A percentile compares a stretch with the other conserved stretches of the same genome.
Conservation (phyloP, 1,284 basidiomycete species). For the Leccinum solheimii region DNA sequence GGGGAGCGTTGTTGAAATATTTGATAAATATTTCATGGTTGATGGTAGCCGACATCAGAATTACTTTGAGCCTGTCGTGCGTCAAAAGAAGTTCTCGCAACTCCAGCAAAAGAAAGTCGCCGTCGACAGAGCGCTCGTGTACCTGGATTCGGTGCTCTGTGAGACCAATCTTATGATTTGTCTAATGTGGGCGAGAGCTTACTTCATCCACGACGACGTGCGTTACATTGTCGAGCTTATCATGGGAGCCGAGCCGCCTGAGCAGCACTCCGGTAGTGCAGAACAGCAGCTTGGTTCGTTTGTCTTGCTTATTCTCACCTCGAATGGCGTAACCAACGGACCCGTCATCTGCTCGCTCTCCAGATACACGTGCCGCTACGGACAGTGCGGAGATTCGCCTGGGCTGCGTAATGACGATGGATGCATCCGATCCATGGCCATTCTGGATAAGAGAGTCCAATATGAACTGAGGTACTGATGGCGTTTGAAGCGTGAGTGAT, state of each 20-base stretch:
- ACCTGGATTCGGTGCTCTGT: constrained; percentile 47
- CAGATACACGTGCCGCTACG: constrained; percentile 84
- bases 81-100: constrained; percentile 71
- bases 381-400: constrained; percentile 89
- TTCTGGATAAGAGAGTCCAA: constrained; percentile 78
- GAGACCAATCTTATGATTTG: constrained; percentile 1
- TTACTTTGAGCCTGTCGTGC: constrained; percentile 78
- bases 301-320: constrained; percentile 77
- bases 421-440: constrained; percentile 64
- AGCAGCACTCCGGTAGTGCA: constrained; percentile 93
- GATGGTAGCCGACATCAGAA: constrained; percentile 89
- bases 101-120: constrained; percentile 89
- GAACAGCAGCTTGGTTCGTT: constrained; percentile 79
- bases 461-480: constrained; percentile 82
- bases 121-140: constrained; percentile 89
- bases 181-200: not conserved
- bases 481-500: not conserved
- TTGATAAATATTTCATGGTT: constrained; percentile 81
- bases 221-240: constrained; percentile 69
- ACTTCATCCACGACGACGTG: constrained; percentile 94
- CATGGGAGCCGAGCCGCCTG: constrained; percentile 75
- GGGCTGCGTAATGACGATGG: constrained; percentile 89
- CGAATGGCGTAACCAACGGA: constrained; percentile 90
- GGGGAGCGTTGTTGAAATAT: constrained; percentile 82
- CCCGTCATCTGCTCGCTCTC: constrained; percentile 82